Evolutionary conservation across 2,329 filamentous ascomycete species (phyloP), one percentile per base, ranked within the genome.

Genomic region (Thielaviopsis ethacetica): DNA sequence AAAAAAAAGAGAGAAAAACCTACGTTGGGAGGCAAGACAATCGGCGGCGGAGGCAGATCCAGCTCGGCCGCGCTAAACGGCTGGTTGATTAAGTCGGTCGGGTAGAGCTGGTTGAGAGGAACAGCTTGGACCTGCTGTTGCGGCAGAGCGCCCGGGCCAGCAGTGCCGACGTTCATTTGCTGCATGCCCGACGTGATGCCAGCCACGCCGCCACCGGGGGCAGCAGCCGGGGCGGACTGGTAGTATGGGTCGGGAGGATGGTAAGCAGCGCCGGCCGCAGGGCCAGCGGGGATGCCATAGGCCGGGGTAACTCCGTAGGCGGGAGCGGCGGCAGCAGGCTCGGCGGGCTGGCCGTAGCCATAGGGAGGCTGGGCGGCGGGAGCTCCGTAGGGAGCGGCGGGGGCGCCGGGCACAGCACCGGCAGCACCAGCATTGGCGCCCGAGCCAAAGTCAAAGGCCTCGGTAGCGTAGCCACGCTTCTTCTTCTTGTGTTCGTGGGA

Each of bases 61-160:
- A 98, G 75, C 75, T 97, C 93, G 55, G 86, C 83, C 65, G 95
- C 90, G 69, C 95, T 91, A 74, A 98, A 95, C 26, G 91, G 91
- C 72, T 95, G 88, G 66, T 86, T 88, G 67, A 95, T 79, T 62
- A 98, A 79, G 69, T 98, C 93, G 51, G 90, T 91, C 19, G 91
- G 88, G 70, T 93, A 91, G 61, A 97, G 81, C 72, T 91, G 88
- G 73, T 96, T 97, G 65, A 95, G 75, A 26, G 56, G 53, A 15
- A 61, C 54, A 38, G 59, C 38, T 27, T 59, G 61, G 65, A 74
- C 76, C 69, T 75, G 76, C 55, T 76, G 74, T 63, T 79, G 68
- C 57, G 71, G 71, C 65, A 78, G 79, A 61, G 67, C 38, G 63
- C 79, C 80, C 13, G 76, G 77, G 66, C 86, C 73, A 63, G 50